Evolutionary conservation across 2,329 filamentous ascomycete species (phyloP), one percentile per base, ranked within the genome.

Genomic region (Colletotrichum simmondsii): DNA sequence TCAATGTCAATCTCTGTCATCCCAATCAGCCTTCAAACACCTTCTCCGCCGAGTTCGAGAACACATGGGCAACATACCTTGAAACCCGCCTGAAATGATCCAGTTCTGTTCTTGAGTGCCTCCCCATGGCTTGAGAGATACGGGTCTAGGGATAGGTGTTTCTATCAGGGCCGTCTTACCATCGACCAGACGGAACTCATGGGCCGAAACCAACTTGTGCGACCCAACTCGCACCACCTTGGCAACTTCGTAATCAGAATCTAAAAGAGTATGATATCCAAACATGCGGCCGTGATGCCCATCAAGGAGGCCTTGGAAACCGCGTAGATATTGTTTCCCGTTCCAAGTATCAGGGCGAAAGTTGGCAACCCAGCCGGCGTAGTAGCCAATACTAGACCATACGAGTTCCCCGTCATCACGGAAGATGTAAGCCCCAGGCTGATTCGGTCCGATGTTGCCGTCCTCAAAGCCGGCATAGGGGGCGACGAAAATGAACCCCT

Each of bases 1-100:
- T 83, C 83, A 19, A 89, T 81, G 74, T 89, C 84, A 30, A 89
- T 80, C 78, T 89, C 87, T 76, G 85, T 82, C 71, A 16, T 7
- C n/a, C 19, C 19, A 49, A 4, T 49, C 19, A 49, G 42, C 42
- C 37, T 49, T 49, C 2, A 19, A 19, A 49, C 19, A 22, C 19
- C 16, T 46, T 8, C 42, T 4, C 19, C n/a, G n/a, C 19, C 19
- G 16, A 11, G 42, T 22, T 4, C 11, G 8, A 19, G 7, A n/a
- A 10, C 42, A 49, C 2, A 22, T 56, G 5, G 24, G 22, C n/a
- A n/a, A 19, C 58, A 19, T 26, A 67, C 73, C 71, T 67, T 83
- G 81, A 58, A 83, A 82, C 16, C 81, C 76, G 73, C 79, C 79
- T 72, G 83, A 81, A 61, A 80, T 76, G 49, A 82, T 78, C 79